These are phyloP conservation scores for Rhynchosporium graminicola DNA, from an alignment of 2,329 filamentous ascomycete species.

Conservation along the genomic window DNA sequence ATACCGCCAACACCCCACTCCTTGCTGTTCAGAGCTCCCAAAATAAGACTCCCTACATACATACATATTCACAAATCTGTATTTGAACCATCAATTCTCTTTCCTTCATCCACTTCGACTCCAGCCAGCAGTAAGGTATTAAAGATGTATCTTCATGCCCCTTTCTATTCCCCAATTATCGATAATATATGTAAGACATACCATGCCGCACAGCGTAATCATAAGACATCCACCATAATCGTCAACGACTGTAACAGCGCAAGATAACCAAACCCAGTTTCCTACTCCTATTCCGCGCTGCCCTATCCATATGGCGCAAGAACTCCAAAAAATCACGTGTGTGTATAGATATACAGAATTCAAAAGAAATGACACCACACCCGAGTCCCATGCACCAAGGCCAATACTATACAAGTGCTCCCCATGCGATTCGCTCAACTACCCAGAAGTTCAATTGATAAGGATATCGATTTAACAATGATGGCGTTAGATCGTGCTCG, in stretches of 20 bases:
- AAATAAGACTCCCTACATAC: slow-evolving; percentile 3
- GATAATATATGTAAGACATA: slow-evolving; percentile 3
- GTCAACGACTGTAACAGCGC: not conserved
- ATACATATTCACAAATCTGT: not conserved
- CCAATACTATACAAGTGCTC: not conserved
- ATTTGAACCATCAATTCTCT: not conserved
- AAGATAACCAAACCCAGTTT: not conserved
- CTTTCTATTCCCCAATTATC: not conserved
- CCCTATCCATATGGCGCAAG: not conserved
- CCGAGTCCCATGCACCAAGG: not conserved
- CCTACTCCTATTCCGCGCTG: not conserved
- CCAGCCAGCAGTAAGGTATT: not conserved
- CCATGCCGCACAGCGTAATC: not conserved
- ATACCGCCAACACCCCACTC: too few relatives aligned
- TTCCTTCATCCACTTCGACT: not conserved
- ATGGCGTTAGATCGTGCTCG: not conserved
- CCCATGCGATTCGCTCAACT: slow-evolving; percentile 6
- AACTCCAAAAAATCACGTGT: not conserved
- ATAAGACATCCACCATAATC: not conserved
- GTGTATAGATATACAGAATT: not conserved
- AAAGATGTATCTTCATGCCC: not conserved
- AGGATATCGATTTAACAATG: not conserved
- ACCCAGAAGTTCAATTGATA: not conserved
- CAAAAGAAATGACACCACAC: too few relatives aligned
- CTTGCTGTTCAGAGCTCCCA: too few relatives aligned